Evolutionary conservation across 345 rosid species (phyloP).

Genomic region (Heritiera littoralis): DNA sequence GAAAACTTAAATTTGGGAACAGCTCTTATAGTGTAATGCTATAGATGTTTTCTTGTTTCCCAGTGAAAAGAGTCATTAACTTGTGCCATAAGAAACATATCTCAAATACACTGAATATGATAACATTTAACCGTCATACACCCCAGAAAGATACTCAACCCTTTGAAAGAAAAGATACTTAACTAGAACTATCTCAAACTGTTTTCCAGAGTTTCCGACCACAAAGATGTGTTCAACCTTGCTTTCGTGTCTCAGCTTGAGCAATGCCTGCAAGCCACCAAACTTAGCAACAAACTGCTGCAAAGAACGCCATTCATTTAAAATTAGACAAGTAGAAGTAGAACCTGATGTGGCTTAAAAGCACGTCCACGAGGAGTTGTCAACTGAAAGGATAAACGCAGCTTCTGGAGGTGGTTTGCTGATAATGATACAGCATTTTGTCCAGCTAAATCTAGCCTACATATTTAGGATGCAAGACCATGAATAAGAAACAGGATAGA

Average conservation of each 20-base stretch:
- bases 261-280: constrained; percentile 70
- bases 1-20: constrained; percentile 3
- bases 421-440: constrained; percentile 60
- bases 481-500: neutral
- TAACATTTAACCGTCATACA: neutral
- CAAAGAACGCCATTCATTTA: neutral
- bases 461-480: constrained; percentile 3
- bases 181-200: constrained; percentile 82
- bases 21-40: neutral
- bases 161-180: constrained; percentile 32
- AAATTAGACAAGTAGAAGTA: constrained; percentile 15
- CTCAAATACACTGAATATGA: neutral
- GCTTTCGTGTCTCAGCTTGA: constrained; percentile 83
- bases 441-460: constrained; percentile 75
- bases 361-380: constrained; percentile 63
- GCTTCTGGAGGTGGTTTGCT: constrained; percentile 96
- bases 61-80: neutral
- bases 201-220: constrained; percentile 69
- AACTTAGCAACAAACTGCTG: constrained; percentile 30
- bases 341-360: constrained; percentile 97
- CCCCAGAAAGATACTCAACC: neutral
- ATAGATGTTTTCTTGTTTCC: neutral
- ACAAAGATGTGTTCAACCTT: constrained; percentile 85
- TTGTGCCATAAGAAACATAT: neutral
- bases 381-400: constrained; percentile 71